Base-by-base conservation (phyloP, 345 rosid genomes). In the Moringa oleifera region DNA sequence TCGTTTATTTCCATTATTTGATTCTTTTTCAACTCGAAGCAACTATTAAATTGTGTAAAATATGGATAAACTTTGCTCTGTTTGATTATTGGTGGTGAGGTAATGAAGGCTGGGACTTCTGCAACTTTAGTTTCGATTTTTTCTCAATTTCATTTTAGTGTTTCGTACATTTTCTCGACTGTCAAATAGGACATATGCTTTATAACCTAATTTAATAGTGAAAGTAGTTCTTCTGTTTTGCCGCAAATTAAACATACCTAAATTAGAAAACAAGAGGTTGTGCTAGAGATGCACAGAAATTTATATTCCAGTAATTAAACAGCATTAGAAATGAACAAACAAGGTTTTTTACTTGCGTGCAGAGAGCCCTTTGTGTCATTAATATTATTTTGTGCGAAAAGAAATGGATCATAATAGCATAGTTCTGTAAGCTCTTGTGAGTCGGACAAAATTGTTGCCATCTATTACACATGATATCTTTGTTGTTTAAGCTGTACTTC, bases 91-190 rank as follows among this genome's bases (percentile, higher is more conserved):
- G 23, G 18, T n/a, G n/a, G 53, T 23, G 53, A 62, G 6, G 1
- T 4, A 1, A 62, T 62, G 24, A 52, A 17, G 4, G 12, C 59
- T 53, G 4, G 18, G 23, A 22, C 47, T 20, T 36, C 50, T 25
- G 50, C 19, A 36, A 55, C 19, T 55, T 0, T 45, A 2, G 20
- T 21, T 51, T 4, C 17, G 21, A 41, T 61, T 47, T 53, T 46
- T n/a, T 15, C n/a, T 25, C 41, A 18, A 20, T 47, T 58, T 58
- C 33, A n/a, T 46, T 24, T 25, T 50, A 7, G 18, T 33, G 31
- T 49, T 57, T 47, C 59, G 19, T 18, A 20, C 20, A 37, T 22
- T 65, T 65, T 55, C 55, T 47, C 36, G 21, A 19, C 41, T 19
- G 21, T 16, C 50, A 49, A 65, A 47, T 16, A 20, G 50, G 13